Evolutionary conservation across 257 asterid species (phyloP).

Genomic region (Petunia axillaris): DNA sequence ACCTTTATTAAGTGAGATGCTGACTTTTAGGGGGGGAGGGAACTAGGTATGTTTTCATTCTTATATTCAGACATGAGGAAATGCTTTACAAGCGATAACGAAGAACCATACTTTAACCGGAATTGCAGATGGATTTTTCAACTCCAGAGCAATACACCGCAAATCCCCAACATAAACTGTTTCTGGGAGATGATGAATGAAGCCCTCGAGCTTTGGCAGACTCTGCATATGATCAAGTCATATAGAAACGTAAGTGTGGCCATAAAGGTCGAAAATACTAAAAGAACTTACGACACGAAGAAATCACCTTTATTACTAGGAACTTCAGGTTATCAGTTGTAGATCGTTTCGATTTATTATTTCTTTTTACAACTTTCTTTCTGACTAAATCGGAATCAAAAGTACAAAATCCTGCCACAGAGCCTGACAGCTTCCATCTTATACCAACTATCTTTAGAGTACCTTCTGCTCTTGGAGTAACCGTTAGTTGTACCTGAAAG

Average conservation of each 20-base stretch:
- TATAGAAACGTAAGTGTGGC: slow-evolving; percentile 28
- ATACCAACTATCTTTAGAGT: slow-evolving; percentile 81
- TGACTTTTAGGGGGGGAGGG: neutral
- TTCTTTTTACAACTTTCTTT: slow-evolving; percentile 61
- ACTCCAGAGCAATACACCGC: slow-evolving; percentile 74
- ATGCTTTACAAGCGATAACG: neutral
- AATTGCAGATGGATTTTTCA: slow-evolving; percentile 77
- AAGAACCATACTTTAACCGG: slow-evolving; percentile 68
- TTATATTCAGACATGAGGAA: neutral
- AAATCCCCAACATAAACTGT: slow-evolving; percentile 83
- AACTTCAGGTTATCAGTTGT: slow-evolving; percentile 66
- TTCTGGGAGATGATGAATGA: slow-evolving; percentile 62
- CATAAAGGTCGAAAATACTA: slow-evolving; percentile 7
- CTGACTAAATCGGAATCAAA: slow-evolving; percentile 62
- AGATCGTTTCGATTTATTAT: slow-evolving; percentile 54
- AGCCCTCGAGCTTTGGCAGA: slow-evolving; percentile 88
- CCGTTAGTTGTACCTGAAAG: slow-evolving; percentile 83
- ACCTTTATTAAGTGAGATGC: neutral
- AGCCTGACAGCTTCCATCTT: slow-evolving; percentile 95
- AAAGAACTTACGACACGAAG: slow-evolving; percentile 12
- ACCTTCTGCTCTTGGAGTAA: slow-evolving; percentile 86
- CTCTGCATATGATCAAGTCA: slow-evolving; percentile 58
- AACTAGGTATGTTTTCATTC: neutral
- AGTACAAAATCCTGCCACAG: slow-evolving; percentile 72
- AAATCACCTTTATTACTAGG: slow-evolving; percentile 77